Base-by-base conservation (phyloP, 495 filamentous ascomycete genomes). In the Talaromyces stipitatus region DNA sequence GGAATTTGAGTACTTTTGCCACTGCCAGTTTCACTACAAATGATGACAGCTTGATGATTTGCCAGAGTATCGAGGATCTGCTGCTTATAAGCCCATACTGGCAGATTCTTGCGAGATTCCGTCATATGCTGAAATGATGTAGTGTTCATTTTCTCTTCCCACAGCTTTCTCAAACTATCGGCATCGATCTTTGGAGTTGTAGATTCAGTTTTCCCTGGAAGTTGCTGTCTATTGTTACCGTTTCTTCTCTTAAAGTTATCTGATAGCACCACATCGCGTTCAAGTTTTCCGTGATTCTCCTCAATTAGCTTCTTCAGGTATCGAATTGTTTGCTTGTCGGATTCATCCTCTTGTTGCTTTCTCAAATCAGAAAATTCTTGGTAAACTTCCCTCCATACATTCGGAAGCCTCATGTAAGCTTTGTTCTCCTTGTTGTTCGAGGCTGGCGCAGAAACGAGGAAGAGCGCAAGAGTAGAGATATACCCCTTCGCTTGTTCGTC, bases 1-100 rank as follows among this genome's bases (percentile, higher is more conserved):
- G 94, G 94, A 4, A 96, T 88, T 67, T 98, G 94, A 0, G 94
- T 98, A 72, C 91, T 96, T 76, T 98, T 98, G 54, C 94, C 94
- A 71, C 84, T 96, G 64, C 94, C 94, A 12, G 94, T 98, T 72
- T 97, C 94, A 61, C 92, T 92, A 65, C 91, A 96, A 29, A 97
- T 80, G 55, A 97, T 96, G 6, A 92, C 80, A 4, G 92, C 85
- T 64, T 90, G 94, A 58, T 95, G 78, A 4, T 69, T 70, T 41
- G 89, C 85, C 32, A 96, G 84, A 1, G 88, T 77, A 26, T 78
- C 70, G 7, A 97, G 75, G 26, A 95, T 87, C 12, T 89, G 80
- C 11, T 87, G 73, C 58, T 85, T 86, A 69, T 91, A 96, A 32
- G 80, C 78, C 86, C 89, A 96, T 70, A 98, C 95, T 4, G 94